Evolutionary conservation across 345 rosid species (phyloP).

Genomic region (Crucihimalaya himalaica): DNA sequence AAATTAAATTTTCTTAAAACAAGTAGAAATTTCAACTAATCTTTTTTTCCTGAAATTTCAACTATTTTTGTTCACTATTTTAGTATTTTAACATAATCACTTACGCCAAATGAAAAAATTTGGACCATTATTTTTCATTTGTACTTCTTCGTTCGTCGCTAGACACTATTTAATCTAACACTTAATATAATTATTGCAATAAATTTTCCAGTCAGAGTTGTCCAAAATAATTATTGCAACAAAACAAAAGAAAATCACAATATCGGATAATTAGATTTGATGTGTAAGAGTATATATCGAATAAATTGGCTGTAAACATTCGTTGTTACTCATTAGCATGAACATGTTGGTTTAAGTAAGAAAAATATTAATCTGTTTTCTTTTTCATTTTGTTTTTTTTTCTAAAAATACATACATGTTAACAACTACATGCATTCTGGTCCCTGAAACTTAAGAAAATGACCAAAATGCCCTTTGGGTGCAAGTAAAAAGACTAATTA

Average conservation of each 20-base stretch:
- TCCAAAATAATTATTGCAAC: constrained; percentile 1
- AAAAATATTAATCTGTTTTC: constrained; percentile 24
- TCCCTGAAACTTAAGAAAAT: constrained; percentile 19
- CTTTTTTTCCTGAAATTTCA: too few relatives aligned
- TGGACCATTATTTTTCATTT: neutral
- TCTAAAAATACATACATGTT: constrained; percentile 35
- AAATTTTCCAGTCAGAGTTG: neutral
- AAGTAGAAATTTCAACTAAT: neutral
- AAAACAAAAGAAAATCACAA: neutral
- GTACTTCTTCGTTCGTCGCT: neutral
- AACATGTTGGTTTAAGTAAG: neutral
- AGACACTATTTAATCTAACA: neutral
- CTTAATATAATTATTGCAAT: neutral
- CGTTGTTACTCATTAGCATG: constrained; percentile 31
- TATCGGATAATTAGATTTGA: neutral
- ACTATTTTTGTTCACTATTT: neutral
- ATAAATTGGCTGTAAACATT: neutral
- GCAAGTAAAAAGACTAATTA: constrained; percentile 23
- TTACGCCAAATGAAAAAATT: neutral
- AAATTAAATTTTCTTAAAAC: neutral
- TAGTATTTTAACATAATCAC: neutral
- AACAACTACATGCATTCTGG: constrained; percentile 22
- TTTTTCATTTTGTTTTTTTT: neutral
- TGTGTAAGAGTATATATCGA: neutral
- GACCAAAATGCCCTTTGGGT: constrained; percentile 29